Evolutionary conservation across 164 flowering plant genomes (phyloP).

Genomic region (Vitis cinerea): DNA sequence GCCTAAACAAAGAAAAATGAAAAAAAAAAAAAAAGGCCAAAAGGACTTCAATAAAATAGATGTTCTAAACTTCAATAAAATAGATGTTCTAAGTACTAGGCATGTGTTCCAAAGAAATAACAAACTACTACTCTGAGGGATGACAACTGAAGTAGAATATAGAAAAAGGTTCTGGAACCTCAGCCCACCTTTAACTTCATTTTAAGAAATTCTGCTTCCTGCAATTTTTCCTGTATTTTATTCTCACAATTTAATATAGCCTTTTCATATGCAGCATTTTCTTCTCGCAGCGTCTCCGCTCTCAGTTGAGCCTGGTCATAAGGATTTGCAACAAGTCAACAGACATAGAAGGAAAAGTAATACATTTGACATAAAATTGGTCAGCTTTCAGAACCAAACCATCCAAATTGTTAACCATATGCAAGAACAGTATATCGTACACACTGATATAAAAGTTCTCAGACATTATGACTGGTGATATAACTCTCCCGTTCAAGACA

Average conservation of each 20-base stretch:
- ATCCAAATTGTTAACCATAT: too few relatives aligned
- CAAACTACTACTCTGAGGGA: background rate
- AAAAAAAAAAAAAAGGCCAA: too few relatives aligned
- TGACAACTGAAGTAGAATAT: background rate
- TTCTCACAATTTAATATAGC: slow-evolving; percentile 67
- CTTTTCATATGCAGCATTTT: slow-evolving; percentile 77
- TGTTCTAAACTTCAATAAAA: too few relatives aligned
- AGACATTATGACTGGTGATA: too few relatives aligned
- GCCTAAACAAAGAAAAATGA: too few relatives aligned
- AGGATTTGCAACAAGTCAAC: background rate
- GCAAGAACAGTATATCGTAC: too few relatives aligned
- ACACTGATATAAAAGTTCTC: too few relatives aligned
- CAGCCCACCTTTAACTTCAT: slow-evolving; percentile 56
- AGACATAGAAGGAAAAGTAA: background rate
- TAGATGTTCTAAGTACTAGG: too few relatives aligned
- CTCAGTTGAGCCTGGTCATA: slow-evolving; percentile 61
- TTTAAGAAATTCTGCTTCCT: slow-evolving; percentile 58
- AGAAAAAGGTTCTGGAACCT: background rate
- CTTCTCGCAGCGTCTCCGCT: slow-evolving; percentile 73
- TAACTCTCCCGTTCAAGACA: too few relatives aligned
- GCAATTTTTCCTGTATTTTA: slow-evolving; percentile 77
- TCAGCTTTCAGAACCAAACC: too few relatives aligned
- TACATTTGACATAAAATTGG: too few relatives aligned
- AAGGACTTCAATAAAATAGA: too few relatives aligned
- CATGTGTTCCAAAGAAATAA: background rate